Conservation (phyloP, 2,329 filamentous ascomycete genomes). For the Botrytis fragariae region DNA sequence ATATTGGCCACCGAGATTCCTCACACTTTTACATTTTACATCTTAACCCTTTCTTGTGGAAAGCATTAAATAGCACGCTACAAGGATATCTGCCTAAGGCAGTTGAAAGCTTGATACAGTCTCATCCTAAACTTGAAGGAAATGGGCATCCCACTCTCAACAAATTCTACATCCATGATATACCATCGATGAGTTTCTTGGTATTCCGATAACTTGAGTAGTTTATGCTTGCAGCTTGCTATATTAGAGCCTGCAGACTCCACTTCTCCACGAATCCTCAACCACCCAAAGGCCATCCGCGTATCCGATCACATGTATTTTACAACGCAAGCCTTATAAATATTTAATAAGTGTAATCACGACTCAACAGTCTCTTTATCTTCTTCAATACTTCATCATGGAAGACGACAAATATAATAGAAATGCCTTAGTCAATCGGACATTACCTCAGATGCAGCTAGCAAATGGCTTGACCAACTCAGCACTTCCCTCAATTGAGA, state of each 20-base stretch:
- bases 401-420: conserved; percentile 5
- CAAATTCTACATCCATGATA: not conserved
- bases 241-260: not conserved
- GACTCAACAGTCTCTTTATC: no score
- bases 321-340: not conserved
- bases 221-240: not conserved
- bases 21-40: no score
- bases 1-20: not conserved
- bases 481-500: not conserved
- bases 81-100: not conserved
- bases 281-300: not conserved
- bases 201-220: no score
- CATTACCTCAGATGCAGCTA: conserved; percentile 18
- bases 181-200: not conserved
- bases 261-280: not conserved
- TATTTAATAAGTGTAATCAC: not conserved
- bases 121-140: not conserved
- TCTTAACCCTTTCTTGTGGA: not conserved
- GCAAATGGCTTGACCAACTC: not conserved
- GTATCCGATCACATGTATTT: not conserved
- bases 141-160: not conserved
- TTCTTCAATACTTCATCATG: conserved; percentile 1
- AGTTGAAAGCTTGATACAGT: not conserved
- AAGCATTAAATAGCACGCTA: not conserved
- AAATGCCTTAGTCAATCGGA: conserved; percentile 10